Conservation (phyloP, 306 rosid species). For the Rosa chinensis region DNA sequence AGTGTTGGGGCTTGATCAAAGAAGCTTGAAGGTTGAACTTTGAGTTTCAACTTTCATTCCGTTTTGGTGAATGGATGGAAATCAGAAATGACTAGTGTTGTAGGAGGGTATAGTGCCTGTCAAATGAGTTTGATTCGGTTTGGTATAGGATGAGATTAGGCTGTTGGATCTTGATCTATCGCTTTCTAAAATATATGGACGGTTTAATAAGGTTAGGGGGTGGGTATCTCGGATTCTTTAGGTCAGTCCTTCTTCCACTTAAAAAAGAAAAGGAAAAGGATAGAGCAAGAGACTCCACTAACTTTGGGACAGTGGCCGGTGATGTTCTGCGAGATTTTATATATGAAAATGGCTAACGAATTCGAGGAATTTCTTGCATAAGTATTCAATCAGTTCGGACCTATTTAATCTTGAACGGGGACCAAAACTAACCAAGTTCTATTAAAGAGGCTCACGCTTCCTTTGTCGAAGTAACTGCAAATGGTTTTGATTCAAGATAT, state of each 20-base stretch:
- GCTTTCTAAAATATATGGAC: slow-evolving; percentile 19
- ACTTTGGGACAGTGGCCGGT: not conserved
- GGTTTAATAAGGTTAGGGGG: slow-evolving; percentile 5
- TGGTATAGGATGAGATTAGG: not conserved
- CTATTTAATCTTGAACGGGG: too few relatives aligned
- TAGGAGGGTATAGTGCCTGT: not conserved
- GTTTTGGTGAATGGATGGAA: not conserved
- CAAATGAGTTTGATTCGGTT: not conserved
- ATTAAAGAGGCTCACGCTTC: too few relatives aligned
- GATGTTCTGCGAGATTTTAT: not conserved
- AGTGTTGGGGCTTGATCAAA: not conserved
- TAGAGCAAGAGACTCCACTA: not conserved
- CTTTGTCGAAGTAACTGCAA: too few relatives aligned
- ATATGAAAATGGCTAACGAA: not conserved
- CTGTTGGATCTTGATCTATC: not conserved
- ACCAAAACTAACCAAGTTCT: too few relatives aligned
- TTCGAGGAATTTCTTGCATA: not conserved
- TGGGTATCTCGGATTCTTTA: not conserved
- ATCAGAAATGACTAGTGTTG: not conserved
- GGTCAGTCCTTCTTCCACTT: not conserved
- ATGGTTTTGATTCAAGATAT: too few relatives aligned
- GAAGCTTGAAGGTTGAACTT: not conserved
- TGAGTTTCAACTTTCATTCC: not conserved
- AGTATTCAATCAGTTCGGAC: too few relatives aligned
- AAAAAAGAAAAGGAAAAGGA: not conserved